Evolutionary conservation across 129 eudicot genomes (phyloP).

Genomic region (Arctium lappa): DNA sequence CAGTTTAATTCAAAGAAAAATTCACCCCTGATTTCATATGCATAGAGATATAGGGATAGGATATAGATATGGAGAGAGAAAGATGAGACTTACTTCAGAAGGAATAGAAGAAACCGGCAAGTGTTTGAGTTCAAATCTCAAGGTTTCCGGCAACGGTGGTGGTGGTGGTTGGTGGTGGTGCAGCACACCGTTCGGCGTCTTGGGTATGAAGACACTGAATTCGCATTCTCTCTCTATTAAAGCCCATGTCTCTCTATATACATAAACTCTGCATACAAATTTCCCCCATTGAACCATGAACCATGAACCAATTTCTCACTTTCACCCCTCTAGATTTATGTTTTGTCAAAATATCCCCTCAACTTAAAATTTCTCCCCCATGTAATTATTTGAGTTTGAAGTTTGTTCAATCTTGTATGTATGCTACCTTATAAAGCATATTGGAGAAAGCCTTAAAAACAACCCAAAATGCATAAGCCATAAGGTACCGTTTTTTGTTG

Average conservation of each 20-base stretch:
- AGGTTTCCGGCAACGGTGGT: background rate
- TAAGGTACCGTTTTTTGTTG: too few species aligned
- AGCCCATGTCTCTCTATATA: background rate
- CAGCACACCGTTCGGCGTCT: slow-evolving; percentile 18
- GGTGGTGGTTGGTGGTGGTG: slow-evolving; percentile 2
- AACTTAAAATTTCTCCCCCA: background rate
- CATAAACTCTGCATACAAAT: background rate
- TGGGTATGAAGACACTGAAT: background rate
- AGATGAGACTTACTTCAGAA: slow-evolving; percentile 7
- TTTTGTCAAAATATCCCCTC: background rate
- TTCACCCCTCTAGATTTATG: background rate
- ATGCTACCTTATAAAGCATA: too few species aligned
- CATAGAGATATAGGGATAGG: background rate
- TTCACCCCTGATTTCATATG: slow-evolving; percentile 17
- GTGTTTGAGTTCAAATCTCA: background rate
- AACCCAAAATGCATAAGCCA: too few species aligned
- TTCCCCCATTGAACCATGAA: background rate
- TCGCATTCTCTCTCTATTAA: background rate
- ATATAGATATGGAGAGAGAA: background rate
- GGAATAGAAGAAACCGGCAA: background rate
- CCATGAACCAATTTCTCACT: background rate
- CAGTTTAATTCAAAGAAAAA: background rate
- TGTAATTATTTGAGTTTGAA: too few species aligned
- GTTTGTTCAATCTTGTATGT: background rate
- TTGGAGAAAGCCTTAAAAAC: too few species aligned